Conservation (phyloP, 2,329 filamentous ascomycete genomes). For the Chrysoporthe cubensis region DNA sequence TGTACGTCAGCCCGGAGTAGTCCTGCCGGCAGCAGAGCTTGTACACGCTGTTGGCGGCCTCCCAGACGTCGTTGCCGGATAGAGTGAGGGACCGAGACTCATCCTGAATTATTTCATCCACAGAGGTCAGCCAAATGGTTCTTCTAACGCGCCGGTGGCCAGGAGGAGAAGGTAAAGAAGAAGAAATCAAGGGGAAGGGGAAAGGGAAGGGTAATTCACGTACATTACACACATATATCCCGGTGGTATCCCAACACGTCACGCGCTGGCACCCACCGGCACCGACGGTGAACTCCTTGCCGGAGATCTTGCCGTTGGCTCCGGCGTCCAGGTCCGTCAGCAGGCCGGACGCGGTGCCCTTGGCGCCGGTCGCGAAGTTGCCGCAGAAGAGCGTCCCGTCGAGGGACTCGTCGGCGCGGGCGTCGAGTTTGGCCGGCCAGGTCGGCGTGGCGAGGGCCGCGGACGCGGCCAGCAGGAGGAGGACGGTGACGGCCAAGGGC, state of each 20-base stretch:
- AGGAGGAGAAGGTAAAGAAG: neutral
- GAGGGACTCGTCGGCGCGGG: conserved; percentile 13
- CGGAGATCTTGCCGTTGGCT: conserved; percentile 8
- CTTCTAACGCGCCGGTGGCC: neutral
- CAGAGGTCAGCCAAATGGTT: neutral
- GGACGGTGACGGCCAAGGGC: neutral
- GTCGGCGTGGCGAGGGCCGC: neutral
- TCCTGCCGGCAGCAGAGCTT: conserved; percentile 21
- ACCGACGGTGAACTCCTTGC: neutral
- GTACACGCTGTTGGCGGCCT: conserved; percentile 12
- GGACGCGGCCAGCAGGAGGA: neutral
- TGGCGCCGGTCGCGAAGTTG: conserved; percentile 17
- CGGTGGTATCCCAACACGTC: conserved; percentile 21
- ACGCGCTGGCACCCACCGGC: conserved; percentile 20
- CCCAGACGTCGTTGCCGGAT: neutral
- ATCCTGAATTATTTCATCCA: conserved; percentile 13
- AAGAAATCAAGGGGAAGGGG: neutral
- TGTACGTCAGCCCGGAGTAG: neutral
- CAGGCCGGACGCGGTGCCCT: conserved; percentile 2
- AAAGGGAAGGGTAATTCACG: neutral
- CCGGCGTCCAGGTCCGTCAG: conserved; percentile 6
- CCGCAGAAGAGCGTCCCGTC: conserved; percentile 24
- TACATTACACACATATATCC: conserved; percentile 26
- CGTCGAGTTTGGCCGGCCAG: neutral
- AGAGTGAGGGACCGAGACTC: neutral